These are phyloP conservation scores for Helminthosporium solani DNA, from an alignment of 2,329 filamentous ascomycete genomes.

Conservation along the genomic window DNA sequence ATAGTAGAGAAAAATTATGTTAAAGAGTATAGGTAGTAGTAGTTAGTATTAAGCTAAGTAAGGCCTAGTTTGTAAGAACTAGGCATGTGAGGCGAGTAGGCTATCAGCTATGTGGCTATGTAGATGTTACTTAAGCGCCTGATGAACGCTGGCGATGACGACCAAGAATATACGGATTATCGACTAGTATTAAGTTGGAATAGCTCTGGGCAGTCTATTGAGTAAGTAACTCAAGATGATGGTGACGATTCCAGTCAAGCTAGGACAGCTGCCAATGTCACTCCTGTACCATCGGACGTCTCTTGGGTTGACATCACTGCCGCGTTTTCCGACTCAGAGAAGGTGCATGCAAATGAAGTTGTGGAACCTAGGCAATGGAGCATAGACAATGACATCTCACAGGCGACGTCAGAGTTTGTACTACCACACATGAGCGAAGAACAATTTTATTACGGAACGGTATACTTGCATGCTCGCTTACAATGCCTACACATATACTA, in stretches of 20 bases:
- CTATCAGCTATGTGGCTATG: no score
- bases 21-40: no score
- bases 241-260: background rate
- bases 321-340: conserved; percentile 12
- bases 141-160: conserved; percentile 20
- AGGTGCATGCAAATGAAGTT: background rate
- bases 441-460: conserved; percentile 27
- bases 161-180: conserved; percentile 4
- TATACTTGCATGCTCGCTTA: conserved; percentile 4
- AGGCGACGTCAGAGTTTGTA: conserved; percentile 1
- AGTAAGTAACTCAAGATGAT: conserved; percentile 9
- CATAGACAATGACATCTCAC: conserved; percentile 4
- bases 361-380: conserved; percentile 13
- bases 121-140: conserved; percentile 27
- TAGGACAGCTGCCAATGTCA: conserved; percentile 5
- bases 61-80: no score
- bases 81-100: no score
- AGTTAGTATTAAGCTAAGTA: no score
- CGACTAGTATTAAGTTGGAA: conserved; percentile 8
- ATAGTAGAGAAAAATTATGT: no score
- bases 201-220: conserved; percentile 6
- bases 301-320: conserved; percentile 15
- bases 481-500: background rate
- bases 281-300: conserved; percentile 11
- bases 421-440: conserved; percentile 2